A percentile compares a stretch with the other conserved stretches of the same genome.
Conservation (phyloP, 768 basidiomycete species). For the Gelatoporia subvermispora region DNA sequence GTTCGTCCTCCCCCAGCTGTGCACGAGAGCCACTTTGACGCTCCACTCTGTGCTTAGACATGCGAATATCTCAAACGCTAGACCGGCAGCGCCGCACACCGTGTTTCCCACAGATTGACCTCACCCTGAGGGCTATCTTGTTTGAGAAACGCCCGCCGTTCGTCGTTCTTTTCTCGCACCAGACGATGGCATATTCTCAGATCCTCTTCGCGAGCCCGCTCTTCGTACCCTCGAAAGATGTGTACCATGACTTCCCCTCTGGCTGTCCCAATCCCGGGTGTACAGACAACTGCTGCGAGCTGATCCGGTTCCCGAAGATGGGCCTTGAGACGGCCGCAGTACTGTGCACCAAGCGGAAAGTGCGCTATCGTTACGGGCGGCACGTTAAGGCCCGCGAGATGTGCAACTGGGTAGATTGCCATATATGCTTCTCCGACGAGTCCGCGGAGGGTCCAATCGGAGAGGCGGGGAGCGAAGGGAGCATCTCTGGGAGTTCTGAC, state of each 20-base stretch:
- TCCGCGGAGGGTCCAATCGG: not conserved
- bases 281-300: slow-evolving; percentile 71
- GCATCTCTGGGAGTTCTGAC: slow-evolving; percentile 37
- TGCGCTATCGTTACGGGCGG: slow-evolving; percentile 32
- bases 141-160: slow-evolving; percentile 75
- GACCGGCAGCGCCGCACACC: slow-evolving; percentile 68
- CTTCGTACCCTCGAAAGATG: slow-evolving; percentile 66
- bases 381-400: slow-evolving; percentile 54
- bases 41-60: slow-evolving; percentile 33
- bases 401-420: slow-evolving; percentile 83
- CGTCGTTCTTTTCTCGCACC: slow-evolving; percentile 73
- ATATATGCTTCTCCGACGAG: slow-evolving; percentile 53
- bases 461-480: slow-evolving; percentile 36
- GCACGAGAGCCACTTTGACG: not conserved
- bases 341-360: slow-evolving; percentile 51
- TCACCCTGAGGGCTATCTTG: slow-evolving; percentile 69
- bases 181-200: slow-evolving; percentile 77
- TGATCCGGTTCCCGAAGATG: slow-evolving; percentile 71
- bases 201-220: slow-evolving; percentile 71
- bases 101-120: slow-evolving; percentile 79
- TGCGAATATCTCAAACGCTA: slow-evolving; percentile 63
- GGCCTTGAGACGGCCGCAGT: slow-evolving; percentile 59
- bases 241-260: slow-evolving; percentile 74
- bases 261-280: slow-evolving; percentile 78
- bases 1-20: not conserved